These are phyloP conservation scores for Ramaria rubella DNA, from an alignment of 768 basidiomycete genomes.

Conservation along the genomic window DNA sequence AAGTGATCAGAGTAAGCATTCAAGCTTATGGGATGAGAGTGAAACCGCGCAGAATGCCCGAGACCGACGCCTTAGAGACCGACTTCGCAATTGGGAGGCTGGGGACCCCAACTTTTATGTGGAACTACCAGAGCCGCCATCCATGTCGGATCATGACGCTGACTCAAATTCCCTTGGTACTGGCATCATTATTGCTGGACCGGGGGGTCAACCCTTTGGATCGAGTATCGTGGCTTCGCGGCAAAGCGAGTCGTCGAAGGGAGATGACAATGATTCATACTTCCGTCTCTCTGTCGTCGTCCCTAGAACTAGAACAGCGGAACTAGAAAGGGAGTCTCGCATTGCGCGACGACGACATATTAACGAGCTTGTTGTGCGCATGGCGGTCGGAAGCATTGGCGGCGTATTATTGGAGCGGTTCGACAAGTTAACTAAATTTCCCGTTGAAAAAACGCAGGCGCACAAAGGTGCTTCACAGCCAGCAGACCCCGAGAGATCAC, in stretches of 20 bases:
- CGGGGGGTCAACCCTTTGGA: slow-evolving; percentile 22
- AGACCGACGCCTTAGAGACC: slow-evolving; percentile 64
- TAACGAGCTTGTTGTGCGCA: slow-evolving; percentile 78
- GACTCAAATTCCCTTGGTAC: slow-evolving; percentile 16
- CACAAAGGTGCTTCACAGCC: background rate
- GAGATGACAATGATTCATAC: slow-evolving; percentile 33
- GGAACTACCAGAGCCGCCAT: slow-evolving; percentile 47
- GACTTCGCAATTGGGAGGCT: slow-evolving; percentile 70
- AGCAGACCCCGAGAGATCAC: slow-evolving; percentile 13
- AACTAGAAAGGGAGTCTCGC: slow-evolving; percentile 50
- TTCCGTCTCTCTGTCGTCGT: slow-evolving; percentile 69
- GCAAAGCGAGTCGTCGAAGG: slow-evolving; percentile 11
- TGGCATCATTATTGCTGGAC: slow-evolving; percentile 41
- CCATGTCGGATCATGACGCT: slow-evolving; percentile 29
- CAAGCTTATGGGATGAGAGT: slow-evolving; percentile 57
- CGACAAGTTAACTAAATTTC: slow-evolving; percentile 8
- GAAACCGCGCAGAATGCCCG: slow-evolving; percentile 58
- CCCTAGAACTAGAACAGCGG: slow-evolving; percentile 49
- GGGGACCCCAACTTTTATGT: slow-evolving; percentile 51
- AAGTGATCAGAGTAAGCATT: background rate
- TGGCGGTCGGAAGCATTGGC: slow-evolving; percentile 72
- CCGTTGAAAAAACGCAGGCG: background rate
- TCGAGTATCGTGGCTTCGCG: slow-evolving; percentile 5
- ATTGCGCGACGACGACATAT: slow-evolving; percentile 62
- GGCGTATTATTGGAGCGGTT: slow-evolving; percentile 46